Conservation (phyloP, 257 asterid genomes). For the Eucommia ulmoides region DNA sequence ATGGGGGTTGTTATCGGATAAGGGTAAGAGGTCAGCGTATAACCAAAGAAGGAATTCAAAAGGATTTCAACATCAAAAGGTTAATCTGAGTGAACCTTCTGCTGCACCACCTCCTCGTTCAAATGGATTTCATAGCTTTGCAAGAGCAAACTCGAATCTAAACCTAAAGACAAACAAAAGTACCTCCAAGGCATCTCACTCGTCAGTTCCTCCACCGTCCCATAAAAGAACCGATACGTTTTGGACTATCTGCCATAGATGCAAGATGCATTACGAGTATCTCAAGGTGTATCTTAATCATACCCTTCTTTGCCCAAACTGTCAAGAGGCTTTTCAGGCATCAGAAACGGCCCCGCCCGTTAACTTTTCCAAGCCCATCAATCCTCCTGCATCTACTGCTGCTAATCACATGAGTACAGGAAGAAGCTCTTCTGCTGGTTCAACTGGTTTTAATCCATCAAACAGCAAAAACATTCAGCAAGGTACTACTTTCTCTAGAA, state of each 20-base stretch:
- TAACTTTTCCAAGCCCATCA: conserved; percentile 18
- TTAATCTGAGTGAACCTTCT: conserved; percentile 31
- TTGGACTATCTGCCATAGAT: conserved; percentile 65
- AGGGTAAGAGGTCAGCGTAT: conserved; percentile 42
- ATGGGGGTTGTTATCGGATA: conserved; percentile 62
- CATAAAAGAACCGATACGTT: conserved; percentile 44
- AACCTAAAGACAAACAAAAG: conserved; percentile 25
- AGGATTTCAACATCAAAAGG: conserved; percentile 34
- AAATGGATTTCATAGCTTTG: conserved; percentile 35
- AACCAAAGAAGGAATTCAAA: conserved; percentile 40
- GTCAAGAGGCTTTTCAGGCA: conserved; percentile 49
- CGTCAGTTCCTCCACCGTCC: conserved; percentile 25
- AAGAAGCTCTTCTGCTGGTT: conserved; percentile 20
- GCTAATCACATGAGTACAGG: conserved; percentile 18
- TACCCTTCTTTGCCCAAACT: conserved; percentile 61
- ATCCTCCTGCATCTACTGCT: no score
- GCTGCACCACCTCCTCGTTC: conserved; percentile 33
- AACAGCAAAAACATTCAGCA: conserved; percentile 12
- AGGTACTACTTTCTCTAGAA: conserved; percentile 19
- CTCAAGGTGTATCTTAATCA: conserved; percentile 45
- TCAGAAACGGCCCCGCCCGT: conserved; percentile 48
- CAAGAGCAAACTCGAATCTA: conserved; percentile 16
- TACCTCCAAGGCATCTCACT: conserved; percentile 14
- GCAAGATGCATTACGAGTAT: conserved; percentile 74
- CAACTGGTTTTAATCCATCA: conserved; percentile 15